A percentile compares a stretch with the other conserved stretches of the same genome.
Evolutionary conservation across 768 basidiomycete species (phyloP).

Genomic region (Hypsizygus marmoreus): DNA sequence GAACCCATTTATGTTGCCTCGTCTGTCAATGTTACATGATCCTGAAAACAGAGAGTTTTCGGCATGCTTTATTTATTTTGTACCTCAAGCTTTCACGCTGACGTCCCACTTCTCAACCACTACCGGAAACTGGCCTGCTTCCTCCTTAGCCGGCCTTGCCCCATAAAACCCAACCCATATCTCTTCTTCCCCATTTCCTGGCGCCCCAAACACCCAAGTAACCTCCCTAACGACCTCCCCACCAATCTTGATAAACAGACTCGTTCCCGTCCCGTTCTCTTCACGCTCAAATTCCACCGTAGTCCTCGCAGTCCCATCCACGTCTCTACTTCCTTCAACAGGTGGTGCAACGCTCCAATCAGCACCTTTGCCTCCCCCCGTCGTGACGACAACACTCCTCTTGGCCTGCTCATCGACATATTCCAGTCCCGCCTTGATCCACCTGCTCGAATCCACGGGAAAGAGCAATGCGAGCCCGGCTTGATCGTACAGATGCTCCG

Average conservation of each 20-base stretch:
- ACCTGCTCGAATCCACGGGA: conserved; percentile 11
- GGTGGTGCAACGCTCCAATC: conserved; percentile 23
- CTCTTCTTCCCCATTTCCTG: conserved; percentile 12
- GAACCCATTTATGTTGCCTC: too few species aligned
- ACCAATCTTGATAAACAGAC: conserved; percentile 18
- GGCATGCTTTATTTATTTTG: too few species aligned
- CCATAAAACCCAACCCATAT: conserved; percentile 19
- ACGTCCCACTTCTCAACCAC: conserved; percentile 12
- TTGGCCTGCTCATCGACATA: conserved; percentile 16
- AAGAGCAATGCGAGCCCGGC: conserved; percentile 17
- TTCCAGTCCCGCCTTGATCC: conserved; percentile 22
- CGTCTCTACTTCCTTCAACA: conserved; percentile 3
- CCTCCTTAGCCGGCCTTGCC: conserved; percentile 16
- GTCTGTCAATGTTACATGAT: too few species aligned
- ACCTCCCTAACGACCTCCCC: conserved; percentile 21
- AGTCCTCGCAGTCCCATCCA: conserved; percentile 8
- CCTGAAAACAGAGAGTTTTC: too few species aligned
- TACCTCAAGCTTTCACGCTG: too few species aligned
- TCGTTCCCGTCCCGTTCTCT: conserved; percentile 16
- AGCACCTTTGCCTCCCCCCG: conserved; percentile 10
- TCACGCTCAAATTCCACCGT: conserved; percentile 19
- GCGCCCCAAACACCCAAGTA: conserved; percentile 19
- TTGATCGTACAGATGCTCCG: conserved; percentile 18
- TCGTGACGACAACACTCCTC: conserved; percentile 18
- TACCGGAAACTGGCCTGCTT: conserved; percentile 4